Evolutionary conservation across 768 basidiomycete genomes (phyloP), one percentile per base, ranked within the genome.

Genomic region (Auricularia heimuer): DNA sequence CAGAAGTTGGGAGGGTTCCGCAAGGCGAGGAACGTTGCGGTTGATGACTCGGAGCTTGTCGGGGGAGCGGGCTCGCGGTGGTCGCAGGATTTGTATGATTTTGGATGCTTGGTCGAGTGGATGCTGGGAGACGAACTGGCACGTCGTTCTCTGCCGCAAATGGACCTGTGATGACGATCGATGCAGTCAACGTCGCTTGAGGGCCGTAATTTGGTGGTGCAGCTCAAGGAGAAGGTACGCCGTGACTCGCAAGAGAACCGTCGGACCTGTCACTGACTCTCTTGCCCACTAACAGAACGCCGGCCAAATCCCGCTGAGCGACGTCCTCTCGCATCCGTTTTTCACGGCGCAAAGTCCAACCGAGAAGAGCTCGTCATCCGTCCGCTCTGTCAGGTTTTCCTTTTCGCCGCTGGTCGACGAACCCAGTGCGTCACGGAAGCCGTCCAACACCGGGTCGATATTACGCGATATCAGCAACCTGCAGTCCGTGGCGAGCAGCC

Each of bases 11-110:
- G 39, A 14, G 12, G 12, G 8, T 42, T 42, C 12, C 39, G 39
- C 7, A 42, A 42, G 39, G 39, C 39, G 39, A 7, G 39, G 63
- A 21, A 61, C 7, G 60, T 29, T 1, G 29, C 29, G 29, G 29
- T 64, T 24, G 16, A 39, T 33, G 29, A 60, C 3, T n/a, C 29
- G 29, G 62, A 84, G 82, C 83, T 72, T n/a, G 71, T 68, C 24
- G 61, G 78, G 1, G 67, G 73, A 2, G 71, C 71, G 1, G 65
- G 66, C 1, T 65, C 70, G 24, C 24, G 24, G 8, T 60, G 56
- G 29, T 60, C 56, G 29, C 56, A 24, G 29, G 56, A 60, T 34
- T 29, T 60, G 6, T 34, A 18, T 18, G 34, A 60, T 29, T 18
- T 60, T 7, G 56, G 6, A 10, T 7, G 18, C 11, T 33, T 60